phyloP scores from a whole-genome alignment of 345 rosid species.

The Raphanus sativus region DNA sequence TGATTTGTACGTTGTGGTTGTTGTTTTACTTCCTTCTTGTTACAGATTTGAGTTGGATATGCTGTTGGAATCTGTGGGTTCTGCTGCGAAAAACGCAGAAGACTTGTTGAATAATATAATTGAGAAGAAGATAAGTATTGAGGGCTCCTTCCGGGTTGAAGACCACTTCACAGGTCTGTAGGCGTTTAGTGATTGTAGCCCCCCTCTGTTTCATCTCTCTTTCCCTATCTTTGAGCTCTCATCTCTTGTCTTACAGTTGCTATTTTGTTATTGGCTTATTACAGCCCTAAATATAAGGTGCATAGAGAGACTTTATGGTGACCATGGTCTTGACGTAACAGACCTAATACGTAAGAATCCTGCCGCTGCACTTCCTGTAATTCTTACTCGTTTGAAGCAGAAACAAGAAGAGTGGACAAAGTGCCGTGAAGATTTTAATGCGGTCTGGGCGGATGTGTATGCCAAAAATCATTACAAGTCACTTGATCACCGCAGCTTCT shows the following conservation, averaged over 20 bases:
- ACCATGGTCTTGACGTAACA: slow-evolving; percentile 91
- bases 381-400: slow-evolving; percentile 84
- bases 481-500: slow-evolving; percentile 98
- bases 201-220: slow-evolving; percentile 2
- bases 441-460: slow-evolving; percentile 93
- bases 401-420: slow-evolving; percentile 95
- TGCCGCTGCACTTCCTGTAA: slow-evolving; percentile 67
- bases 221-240: neutral
- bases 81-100: slow-evolving; percentile 76
- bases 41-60: slow-evolving; percentile 95
- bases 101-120: slow-evolving; percentile 65
- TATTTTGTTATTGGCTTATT: slow-evolving; percentile 22
- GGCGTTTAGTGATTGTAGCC: neutral
- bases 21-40: neutral
- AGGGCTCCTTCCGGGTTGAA: slow-evolving; percentile 56
- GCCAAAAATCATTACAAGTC: slow-evolving; percentile 91
- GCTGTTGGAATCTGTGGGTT: slow-evolving; percentile 90
- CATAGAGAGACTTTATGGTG: slow-evolving; percentile 92
- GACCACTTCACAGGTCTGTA: slow-evolving; percentile 81
- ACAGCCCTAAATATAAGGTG: slow-evolving; percentile 87
- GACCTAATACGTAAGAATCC: slow-evolving; percentile 86
- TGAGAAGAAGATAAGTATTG: slow-evolving; percentile 53
- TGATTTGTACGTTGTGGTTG: neutral
- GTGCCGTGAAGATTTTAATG: slow-evolving; percentile 87
- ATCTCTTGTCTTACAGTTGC: slow-evolving; percentile 14